phyloP scores from a whole-genome alignment of 768 basidiomycete genomes.

The Macrolepiota fuliginosa region DNA sequence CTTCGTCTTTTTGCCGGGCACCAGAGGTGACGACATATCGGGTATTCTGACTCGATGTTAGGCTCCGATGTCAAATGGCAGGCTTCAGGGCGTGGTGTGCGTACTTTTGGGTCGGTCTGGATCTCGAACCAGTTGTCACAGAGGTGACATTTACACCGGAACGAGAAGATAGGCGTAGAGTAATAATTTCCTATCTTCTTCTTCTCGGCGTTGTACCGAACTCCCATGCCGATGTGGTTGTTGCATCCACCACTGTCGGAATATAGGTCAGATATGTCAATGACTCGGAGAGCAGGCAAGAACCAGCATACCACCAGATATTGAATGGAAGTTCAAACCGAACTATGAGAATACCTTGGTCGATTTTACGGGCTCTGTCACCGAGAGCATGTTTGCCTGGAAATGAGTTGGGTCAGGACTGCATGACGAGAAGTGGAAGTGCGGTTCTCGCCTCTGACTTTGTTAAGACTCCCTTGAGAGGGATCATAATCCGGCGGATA shows the following conservation, averaged over 20 bases:
- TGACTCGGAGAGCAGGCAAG: neutral
- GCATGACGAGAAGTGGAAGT: neutral
- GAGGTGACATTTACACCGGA: conserved; percentile 96
- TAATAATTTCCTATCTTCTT: conserved; percentile 94
- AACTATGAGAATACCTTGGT: conserved; percentile 93
- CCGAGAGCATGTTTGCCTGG: conserved; percentile 93
- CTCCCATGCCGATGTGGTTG: conserved; percentile 97
- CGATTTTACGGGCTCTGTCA: conserved; percentile 90
- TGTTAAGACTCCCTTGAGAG: conserved; percentile 66
- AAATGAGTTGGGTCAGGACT: conserved; percentile 3
- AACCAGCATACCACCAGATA: conserved; percentile 80
- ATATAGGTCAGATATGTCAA: neutral
- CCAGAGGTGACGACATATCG: conserved; percentile 91
- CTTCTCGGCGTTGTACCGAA: conserved; percentile 99
- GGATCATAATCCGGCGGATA: conserved; percentile 53
- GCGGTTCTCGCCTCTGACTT: conserved; percentile 54
- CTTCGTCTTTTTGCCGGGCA: conserved; percentile 92
- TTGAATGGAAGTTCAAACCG: conserved; percentile 97
- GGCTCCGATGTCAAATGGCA: neutral
- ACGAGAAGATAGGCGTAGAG: conserved; percentile 91
- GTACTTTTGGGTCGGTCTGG: conserved; percentile 93
- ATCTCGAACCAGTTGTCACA: conserved; percentile 99
- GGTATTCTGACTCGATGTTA: conserved; percentile 65
- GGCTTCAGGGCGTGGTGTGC: neutral
- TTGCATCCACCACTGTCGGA: conserved; percentile 81